Evolutionary conservation across 1,139 yeast genomes (phyloP).

Genomic region (Yamadazyma triangularis): DNA sequence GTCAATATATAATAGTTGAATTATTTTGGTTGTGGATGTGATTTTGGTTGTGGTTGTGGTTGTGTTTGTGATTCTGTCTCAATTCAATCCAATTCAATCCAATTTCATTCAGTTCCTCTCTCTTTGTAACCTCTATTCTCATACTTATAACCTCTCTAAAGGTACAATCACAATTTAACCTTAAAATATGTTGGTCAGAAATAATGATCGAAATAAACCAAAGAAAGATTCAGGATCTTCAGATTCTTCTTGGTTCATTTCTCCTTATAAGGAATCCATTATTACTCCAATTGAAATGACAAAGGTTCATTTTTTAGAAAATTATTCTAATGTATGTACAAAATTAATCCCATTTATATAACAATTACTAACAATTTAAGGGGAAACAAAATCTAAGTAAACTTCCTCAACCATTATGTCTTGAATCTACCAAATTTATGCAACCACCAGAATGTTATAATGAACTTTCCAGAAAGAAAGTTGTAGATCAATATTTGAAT

Average conservation of each 20-base stretch:
- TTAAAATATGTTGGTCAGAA: too few species aligned
- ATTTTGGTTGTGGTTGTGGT: too few species aligned
- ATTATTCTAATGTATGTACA: conserved; percentile 53
- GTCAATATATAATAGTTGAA: too few species aligned
- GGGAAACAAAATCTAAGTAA: conserved; percentile 56
- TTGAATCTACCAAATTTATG: conserved; percentile 44
- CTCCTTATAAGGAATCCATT: conserved; percentile 18
- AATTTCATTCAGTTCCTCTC: too few species aligned
- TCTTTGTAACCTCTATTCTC: too few species aligned
- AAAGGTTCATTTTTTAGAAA: conserved; percentile 57
- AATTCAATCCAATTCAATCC: too few species aligned
- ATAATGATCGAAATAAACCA: too few species aligned
- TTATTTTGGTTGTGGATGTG: too few species aligned
- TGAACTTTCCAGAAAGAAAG: conserved; percentile 37
- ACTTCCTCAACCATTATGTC: conserved; percentile 53
- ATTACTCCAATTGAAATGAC: conserved; percentile 38
- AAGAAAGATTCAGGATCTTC: too few species aligned
- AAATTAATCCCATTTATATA: conserved; percentile 8
- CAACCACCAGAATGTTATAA: conserved; percentile 55
- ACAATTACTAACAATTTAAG: conserved; percentile 21
- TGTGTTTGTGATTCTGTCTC: too few species aligned
- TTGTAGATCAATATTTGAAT: conserved; percentile 37
- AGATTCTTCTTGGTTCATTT: conserved; percentile 14
- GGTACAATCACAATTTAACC: too few species aligned
- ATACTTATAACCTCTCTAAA: too few species aligned